Conservation (phyloP, 2,329 filamentous ascomycete species). For the Dryadomyces quercus-mongolicae region DNA sequence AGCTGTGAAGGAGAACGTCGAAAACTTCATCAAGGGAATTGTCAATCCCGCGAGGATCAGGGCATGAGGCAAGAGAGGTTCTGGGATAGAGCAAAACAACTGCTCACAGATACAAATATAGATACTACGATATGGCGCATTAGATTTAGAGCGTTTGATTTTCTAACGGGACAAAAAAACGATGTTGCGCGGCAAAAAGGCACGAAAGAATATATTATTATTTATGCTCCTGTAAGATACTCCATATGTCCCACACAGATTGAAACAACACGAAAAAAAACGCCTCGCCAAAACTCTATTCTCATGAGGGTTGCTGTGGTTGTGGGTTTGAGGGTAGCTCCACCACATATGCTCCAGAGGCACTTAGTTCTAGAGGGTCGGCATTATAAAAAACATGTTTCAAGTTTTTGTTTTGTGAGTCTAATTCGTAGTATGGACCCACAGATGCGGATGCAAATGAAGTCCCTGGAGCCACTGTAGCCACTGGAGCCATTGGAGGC, state of each 20-base stretch:
- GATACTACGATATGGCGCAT: neutral
- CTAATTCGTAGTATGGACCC: neutral
- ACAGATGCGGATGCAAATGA: neutral
- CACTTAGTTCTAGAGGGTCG: neutral
- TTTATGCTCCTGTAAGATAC: too few species aligned
- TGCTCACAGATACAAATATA: neutral
- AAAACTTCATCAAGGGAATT: slow-evolving; percentile 7
- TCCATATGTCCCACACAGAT: too few species aligned
- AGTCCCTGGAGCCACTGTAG: neutral
- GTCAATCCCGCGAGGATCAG: slow-evolving; percentile 2
- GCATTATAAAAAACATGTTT: neutral
- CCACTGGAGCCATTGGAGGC: neutral
- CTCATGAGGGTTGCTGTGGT: neutral
- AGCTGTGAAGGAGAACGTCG: slow-evolving; percentile 10
- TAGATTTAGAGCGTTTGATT: too few species aligned
- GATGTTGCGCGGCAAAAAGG: too few species aligned
- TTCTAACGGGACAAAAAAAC: too few species aligned
- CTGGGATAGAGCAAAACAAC: neutral
- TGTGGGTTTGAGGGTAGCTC: neutral
- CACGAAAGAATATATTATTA: too few species aligned
- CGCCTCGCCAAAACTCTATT: too few species aligned
- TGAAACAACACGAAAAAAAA: neutral
- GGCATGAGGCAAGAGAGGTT: slow-evolving; percentile 1
- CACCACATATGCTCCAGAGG: neutral
- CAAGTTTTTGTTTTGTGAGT: neutral